These are phyloP conservation scores for Plasmodium vinckei DNA, from an alignment of 169 alveolate genomes.

Conservation along the genomic window DNA sequence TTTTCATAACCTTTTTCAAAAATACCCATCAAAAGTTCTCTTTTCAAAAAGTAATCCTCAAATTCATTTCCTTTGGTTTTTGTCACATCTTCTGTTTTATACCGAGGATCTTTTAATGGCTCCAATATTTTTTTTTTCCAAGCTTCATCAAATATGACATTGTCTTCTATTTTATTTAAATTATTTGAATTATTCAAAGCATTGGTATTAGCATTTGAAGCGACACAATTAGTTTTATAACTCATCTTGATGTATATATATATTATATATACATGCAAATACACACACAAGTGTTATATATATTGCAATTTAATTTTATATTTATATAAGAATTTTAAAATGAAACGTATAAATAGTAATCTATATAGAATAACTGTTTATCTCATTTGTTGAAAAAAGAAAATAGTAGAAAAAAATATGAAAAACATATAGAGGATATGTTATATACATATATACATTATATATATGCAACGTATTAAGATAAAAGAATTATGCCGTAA, in stretches of 20 bases:
- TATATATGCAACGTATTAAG: too few relatives aligned
- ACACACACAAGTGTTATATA: slow-evolving; percentile 13
- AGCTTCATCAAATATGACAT: slow-evolving; percentile 69
- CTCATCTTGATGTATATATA: slow-evolving; percentile 60
- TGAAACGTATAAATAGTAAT: too few relatives aligned
- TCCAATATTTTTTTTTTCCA: slow-evolving; percentile 74
- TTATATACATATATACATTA: too few relatives aligned
- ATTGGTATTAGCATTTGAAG: slow-evolving; percentile 37
- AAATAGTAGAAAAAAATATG: too few relatives aligned
- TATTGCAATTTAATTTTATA: background rate
- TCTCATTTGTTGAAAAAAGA: too few relatives aligned
- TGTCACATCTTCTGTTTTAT: slow-evolving; percentile 94
- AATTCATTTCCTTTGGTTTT: slow-evolving; percentile 98
- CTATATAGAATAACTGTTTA: too few relatives aligned
- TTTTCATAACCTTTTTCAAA: slow-evolving; percentile 98
- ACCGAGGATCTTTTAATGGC: slow-evolving; percentile 70
- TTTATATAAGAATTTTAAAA: too few relatives aligned
- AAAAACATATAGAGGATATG: too few relatives aligned
- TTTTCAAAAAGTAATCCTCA: slow-evolving; percentile 96
- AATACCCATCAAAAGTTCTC: slow-evolving; percentile 97
- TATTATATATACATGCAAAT: slow-evolving; percentile 20
- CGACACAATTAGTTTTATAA: slow-evolving; percentile 62
- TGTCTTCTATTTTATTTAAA: slow-evolving; percentile 66
- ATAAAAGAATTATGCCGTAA: too few relatives aligned
- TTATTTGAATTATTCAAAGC: slow-evolving; percentile 63